A percentile compares a stretch with the other conserved stretches of the same genome.
Evolutionary conservation across 23 red algal species (phyloP).

Genomic region (Agarophyton chilense): DNA sequence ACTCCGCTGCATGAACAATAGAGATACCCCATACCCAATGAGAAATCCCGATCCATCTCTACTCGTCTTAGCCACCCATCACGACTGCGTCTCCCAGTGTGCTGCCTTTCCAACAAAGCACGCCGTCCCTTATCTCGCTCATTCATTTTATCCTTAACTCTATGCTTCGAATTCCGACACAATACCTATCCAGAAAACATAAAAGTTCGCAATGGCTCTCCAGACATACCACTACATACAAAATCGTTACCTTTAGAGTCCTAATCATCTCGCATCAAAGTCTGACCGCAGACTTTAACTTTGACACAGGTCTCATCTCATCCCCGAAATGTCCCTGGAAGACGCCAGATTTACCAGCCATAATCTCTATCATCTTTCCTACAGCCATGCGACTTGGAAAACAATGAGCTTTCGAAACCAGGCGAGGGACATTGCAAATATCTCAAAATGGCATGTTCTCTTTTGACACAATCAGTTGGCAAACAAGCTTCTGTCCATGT

Average conservation of each 20-base stretch:
- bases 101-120: conserved; percentile 77
- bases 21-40: conserved; percentile 85
- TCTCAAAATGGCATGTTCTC: conserved; percentile 95
- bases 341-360: conserved; percentile 89
- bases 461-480: conserved; percentile 80
- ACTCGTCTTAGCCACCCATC: conserved; percentile 92
- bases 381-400: conserved; percentile 96
- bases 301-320: conserved; percentile 83
- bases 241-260: conserved; percentile 94
- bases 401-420: conserved; percentile 97
- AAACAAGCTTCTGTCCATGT: conserved; percentile 96
- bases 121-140: conserved; percentile 72
- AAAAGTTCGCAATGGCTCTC: conserved; percentile 88
- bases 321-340: conserved; percentile 79
- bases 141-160: conserved; percentile 97
- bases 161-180: conserved; percentile 96
- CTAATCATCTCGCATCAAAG: conserved; percentile 69
- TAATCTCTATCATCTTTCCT: conserved; percentile 97
- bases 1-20: conserved; percentile 90
- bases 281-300: conserved; percentile 66
- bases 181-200: conserved; percentile 94
- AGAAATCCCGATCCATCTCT: conserved; percentile 99
- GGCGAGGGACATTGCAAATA: conserved; percentile 84
- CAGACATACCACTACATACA: conserved; percentile 87
- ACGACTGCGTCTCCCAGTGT: conserved; percentile 79